Evolutionary conservation across 192 early-diverging fungal species (phyloP).

Genomic region (Entomortierella chlamydospora): DNA sequence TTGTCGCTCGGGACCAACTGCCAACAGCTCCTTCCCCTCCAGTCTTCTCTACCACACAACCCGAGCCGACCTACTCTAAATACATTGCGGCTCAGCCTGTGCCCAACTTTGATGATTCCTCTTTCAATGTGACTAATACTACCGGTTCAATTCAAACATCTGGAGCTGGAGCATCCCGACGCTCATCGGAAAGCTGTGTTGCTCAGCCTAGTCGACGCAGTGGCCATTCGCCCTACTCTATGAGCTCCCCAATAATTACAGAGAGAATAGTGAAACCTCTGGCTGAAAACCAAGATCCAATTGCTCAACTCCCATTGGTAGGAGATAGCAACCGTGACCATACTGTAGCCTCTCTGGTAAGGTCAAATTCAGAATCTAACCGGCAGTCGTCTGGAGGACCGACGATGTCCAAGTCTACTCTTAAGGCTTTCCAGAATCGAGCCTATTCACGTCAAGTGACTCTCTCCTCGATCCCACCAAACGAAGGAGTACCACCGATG

Average conservation of each 20-base stretch:
- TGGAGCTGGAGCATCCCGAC: too few relatives aligned
- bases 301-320: background rate
- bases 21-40: slow-evolving; percentile 41
- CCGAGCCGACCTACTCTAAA: slow-evolving; percentile 19
- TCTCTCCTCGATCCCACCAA: slow-evolving; percentile 27
- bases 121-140: too few relatives aligned
- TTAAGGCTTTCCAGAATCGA: background rate
- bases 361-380: slow-evolving; percentile 7
- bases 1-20: slow-evolving; percentile 23
- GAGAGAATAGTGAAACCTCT: slow-evolving; percentile 8
- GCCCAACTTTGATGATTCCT: too few relatives aligned
- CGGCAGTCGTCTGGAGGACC: background rate
- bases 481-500: slow-evolving; percentile 37
- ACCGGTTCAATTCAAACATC: too few relatives aligned
- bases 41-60: slow-evolving; percentile 18
- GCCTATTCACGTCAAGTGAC: slow-evolving; percentile 41
- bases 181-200: background rate
- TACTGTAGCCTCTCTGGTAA: background rate
- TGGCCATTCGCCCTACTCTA: slow-evolving; percentile 3
- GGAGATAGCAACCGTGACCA: background rate
- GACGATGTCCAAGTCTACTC: background rate
- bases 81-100: background rate
- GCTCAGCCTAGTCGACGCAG: slow-evolving; percentile 5
- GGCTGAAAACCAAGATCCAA: slow-evolving; percentile 8
- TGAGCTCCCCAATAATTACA: slow-evolving; percentile 3